Base-by-base conservation (phyloP, 345 rosid genomes). In the Microthlaspi erraticum region DNA sequence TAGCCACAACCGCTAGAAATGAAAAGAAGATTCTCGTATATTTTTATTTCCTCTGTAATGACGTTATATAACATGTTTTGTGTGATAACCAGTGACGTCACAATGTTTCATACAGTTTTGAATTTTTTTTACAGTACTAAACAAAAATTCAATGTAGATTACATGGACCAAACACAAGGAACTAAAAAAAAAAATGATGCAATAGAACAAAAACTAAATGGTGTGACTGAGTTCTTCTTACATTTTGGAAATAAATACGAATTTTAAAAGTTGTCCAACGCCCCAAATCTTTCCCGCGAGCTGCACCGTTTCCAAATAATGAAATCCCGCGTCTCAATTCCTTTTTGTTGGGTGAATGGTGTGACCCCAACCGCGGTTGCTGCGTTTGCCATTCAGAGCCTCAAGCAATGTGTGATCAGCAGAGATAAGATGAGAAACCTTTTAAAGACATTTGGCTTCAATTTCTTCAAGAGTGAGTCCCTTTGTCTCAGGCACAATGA, bases 391-490 rank as follows among this genome's bases (percentile, higher is more conserved):
- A 29, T 48, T 19, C 37, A 57, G 23, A 48, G 72, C 66, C 36
- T 66, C 39, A 51, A 50, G 49, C 55, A 50, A 58, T 50, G 54
- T 3, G 4, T 26, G 51, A 20, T 67, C 38, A 59, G 44, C 18
- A 73, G 38, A 18, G 37, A 57, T 31, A 49, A 10, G n/a, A 9
- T 32, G 34, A 52, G 33, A 51, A 59, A 36, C 26, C 37, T 10
- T 32, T 69, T 83, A 90, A 29, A 92, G 78, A 79, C 98, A 93
- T 79, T 80, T 87, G 46, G 88, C 89, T 77, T 93, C 96, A 3
- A 93, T 90, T 78, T 93, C 98, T 81, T 93, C 98, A 5, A 93
- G 97, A 61, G 90, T 90, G 33, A 93, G 92, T 65, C 98, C 98
- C 54, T 93, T 93, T 0, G 98, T 93, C 85, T 93, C 98, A 0